Percentiles rank a stretch among this genome's conserved stretches.
phyloP scores from a whole-genome alignment of 2,329 filamentous ascomycete species.

The Paecilomyces sp. region DNA sequence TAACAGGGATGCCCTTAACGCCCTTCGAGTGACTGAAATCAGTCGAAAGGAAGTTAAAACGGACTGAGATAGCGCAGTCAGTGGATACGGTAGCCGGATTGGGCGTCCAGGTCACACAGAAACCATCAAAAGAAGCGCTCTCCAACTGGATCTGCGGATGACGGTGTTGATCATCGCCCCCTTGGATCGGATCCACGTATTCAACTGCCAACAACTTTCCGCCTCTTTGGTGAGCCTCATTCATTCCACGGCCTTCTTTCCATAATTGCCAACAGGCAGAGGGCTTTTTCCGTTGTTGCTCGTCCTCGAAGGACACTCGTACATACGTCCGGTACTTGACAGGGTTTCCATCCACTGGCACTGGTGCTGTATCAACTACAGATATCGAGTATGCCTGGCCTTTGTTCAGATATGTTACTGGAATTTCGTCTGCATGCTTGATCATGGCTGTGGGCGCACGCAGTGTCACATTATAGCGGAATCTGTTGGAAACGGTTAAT shows the following conservation, averaged over 20 bases:
- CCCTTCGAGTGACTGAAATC: conserved; percentile 99
- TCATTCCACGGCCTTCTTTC: conserved; percentile 95
- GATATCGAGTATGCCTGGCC: conserved; percentile 88
- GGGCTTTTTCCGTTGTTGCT: conserved; percentile 80
- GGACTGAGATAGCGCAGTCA: conserved; percentile 81
- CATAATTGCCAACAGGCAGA: conserved; percentile 81
- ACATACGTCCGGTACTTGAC: conserved; percentile 82
- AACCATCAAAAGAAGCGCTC: conserved; percentile 82
- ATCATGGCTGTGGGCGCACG: conserved; percentile 94
- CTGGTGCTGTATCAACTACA: conserved; percentile 67
- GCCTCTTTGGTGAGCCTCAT: conserved; percentile 87
- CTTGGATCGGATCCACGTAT: conserved; percentile 64
- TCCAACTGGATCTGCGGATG: conserved; percentile 62
- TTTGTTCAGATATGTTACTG: conserved; percentile 97
- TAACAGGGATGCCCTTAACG: conserved; percentile 92
- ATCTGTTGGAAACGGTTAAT: conserved; percentile 42
- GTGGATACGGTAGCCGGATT: conserved; percentile 55
- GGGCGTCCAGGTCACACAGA: conserved; percentile 83
- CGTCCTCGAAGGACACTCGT: conserved; percentile 94
- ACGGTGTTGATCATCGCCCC: conserved; percentile 49
- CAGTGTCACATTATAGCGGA: conserved; percentile 82
- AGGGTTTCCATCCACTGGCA: conserved; percentile 51
- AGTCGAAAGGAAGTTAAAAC: conserved; percentile 97
- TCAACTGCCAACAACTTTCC: conserved; percentile 92
- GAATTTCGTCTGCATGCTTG: conserved; percentile 80